Evolutionary conservation across 345 rosid genomes (phyloP).

Genomic region (Conringia planisiliqua): DNA sequence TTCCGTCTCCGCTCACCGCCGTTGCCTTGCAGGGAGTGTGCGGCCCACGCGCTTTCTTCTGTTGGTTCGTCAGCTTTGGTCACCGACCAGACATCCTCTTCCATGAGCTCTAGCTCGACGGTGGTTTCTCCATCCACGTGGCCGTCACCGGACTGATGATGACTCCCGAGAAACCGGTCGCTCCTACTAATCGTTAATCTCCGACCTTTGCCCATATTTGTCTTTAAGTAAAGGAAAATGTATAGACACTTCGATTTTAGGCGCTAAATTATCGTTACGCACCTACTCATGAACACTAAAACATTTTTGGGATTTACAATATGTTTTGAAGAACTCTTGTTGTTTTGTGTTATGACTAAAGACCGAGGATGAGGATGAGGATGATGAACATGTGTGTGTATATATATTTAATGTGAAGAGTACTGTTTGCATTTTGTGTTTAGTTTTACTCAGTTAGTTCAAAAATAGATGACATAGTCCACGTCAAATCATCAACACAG

Average conservation of each 20-base stretch:
- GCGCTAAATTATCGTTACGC: background rate
- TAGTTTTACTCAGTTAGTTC: background rate
- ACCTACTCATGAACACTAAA: background rate
- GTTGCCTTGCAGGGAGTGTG: slow-evolving; percentile 16
- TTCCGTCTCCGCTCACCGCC: background rate
- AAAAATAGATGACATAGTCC: slow-evolving; percentile 2
- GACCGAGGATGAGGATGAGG: slow-evolving; percentile 2
- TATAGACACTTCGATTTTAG: background rate
- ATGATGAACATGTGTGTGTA: background rate
- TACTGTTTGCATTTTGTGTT: background rate
- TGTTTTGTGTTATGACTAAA: background rate
- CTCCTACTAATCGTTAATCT: slow-evolving; percentile 59
- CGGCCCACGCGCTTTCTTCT: slow-evolving; percentile 37
- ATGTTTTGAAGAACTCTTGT: background rate
- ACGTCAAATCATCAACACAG: background rate
- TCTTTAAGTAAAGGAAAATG: background rate
- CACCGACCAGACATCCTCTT: slow-evolving; percentile 79
- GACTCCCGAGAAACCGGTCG: slow-evolving; percentile 47
- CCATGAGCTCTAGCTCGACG: slow-evolving; percentile 48
- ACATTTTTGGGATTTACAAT: background rate
- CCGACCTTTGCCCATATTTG: slow-evolving; percentile 45
- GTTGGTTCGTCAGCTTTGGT: slow-evolving; percentile 29
- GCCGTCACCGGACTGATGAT: slow-evolving; percentile 10
- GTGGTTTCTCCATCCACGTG: slow-evolving; percentile 14
- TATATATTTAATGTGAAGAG: background rate